Base-by-base conservation (phyloP, 176 grass and related monocot genomes). In the Cenchrus fungigraminus region DNA sequence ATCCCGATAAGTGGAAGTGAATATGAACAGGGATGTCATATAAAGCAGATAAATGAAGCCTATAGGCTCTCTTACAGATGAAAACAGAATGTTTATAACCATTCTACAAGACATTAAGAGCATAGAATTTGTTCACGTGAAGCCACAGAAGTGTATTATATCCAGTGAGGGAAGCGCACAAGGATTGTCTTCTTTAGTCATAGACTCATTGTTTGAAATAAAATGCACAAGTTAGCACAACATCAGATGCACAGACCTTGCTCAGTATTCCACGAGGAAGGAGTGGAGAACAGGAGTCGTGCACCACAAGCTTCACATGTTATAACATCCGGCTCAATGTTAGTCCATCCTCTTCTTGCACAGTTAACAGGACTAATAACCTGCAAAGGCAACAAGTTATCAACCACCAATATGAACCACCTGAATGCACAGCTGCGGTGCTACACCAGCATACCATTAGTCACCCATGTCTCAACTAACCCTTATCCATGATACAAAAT, bases 271-370 rank as follows among this genome's bases (percentile, higher is more conserved):
- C 97, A 99, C 2, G 97, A 96, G 50, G 90, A 92, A 88, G 93
- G 93, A 87, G 90, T 92, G 79, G 91, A 86, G 84, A 99, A 99
- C 56, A 99, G 65, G 17, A 99, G 91, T 6, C 90, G 90, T 78
- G 91, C 90, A 29, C 86, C 93, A 89, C 97, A 99, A 86, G 97
- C 93, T 83, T 96, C 97, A 56, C 97, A 99, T 2, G 82, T 91
- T 94, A 99, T 99, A 68, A 90, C 74, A 53, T 99, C 97, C 6
- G 91, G 84, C 82, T 96, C 97, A 74, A 92, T 50, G 68, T 99
- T 99, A 66, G 86, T 87, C 97, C 97, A 99, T 59, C 97, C 97
- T 89, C 97, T 96, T 71, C 93, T 94, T 79, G 93, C 93, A 42
- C 97, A 99, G 66, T 99, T 99, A 64, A 99, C 91, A 83, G 97